phyloP scores from a whole-genome alignment of 306 rosid species.

The Albizia julibrissin region DNA sequence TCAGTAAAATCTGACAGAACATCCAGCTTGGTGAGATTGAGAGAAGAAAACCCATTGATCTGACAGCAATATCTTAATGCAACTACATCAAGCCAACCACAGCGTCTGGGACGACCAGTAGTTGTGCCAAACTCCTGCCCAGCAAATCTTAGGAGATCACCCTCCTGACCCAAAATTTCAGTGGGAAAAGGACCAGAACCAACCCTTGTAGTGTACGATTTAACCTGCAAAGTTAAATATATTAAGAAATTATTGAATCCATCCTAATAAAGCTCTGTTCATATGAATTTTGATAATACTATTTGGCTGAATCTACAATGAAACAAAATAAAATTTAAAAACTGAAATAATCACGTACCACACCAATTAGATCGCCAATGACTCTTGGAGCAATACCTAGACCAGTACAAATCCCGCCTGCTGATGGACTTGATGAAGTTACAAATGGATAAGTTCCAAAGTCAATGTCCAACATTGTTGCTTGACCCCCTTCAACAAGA shows the following conservation, averaged over 20 bases:
- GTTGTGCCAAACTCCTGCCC: conserved; percentile 99
- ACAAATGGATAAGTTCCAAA: conserved; percentile 97
- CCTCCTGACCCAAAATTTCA: conserved; percentile 79
- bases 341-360: conserved; percentile 56
- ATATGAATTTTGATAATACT: not conserved
- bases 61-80: conserved; percentile 76
- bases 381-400: conserved; percentile 93
- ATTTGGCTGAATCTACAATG: not conserved
- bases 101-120: conserved; percentile 96
- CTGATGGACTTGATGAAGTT: conserved; percentile 97
- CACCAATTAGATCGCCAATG: conserved; percentile 89
- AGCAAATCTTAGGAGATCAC: conserved; percentile 90
- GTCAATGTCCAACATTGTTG: conserved; percentile 94
- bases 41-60: conserved; percentile 87
- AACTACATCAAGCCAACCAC: conserved; percentile 97
- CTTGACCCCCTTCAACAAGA: conserved; percentile 98
- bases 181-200: conserved; percentile 99
- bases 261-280: conserved; percentile 1
- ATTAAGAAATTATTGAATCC: conserved; percentile 21
- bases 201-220: conserved; percentile 96
- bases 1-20: conserved; percentile 78
- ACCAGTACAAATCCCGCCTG: conserved; percentile 96
- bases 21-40: conserved; percentile 94
- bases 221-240: conserved; percentile 62
- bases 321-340: not conserved